Percentiles rank a stretch among this genome's conserved stretches.
Conservation (phyloP, 352 stramenopile species). For the Phytopythium ostracodes region DNA sequence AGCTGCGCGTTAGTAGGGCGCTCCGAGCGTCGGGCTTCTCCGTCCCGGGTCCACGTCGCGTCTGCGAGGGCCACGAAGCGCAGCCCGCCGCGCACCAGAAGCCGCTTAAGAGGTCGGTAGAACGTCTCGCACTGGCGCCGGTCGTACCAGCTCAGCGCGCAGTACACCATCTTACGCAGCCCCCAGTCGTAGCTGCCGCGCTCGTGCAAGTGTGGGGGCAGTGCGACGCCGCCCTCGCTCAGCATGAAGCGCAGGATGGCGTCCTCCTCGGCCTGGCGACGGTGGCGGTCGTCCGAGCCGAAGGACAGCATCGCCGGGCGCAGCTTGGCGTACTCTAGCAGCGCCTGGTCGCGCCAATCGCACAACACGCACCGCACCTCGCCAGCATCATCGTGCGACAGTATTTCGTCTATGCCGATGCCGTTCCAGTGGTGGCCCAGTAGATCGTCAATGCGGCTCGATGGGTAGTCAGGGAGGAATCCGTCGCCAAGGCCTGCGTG, state of each 20-base stretch:
- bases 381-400: not conserved
- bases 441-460: not conserved
- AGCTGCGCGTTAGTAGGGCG: not conserved
- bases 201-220: conserved; percentile 4
- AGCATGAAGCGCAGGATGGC: conserved; percentile 14
- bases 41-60: conserved; percentile 1
- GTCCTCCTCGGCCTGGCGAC: conserved; percentile 10
- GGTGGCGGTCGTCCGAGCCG: conserved; percentile 7
- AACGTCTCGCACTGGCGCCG: conserved; percentile 14
- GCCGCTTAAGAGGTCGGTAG: conserved; percentile 10
- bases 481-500: not conserved
- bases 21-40: not conserved
- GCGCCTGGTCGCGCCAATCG: conserved; percentile 10
- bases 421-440: conserved; percentile 9
- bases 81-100: conserved; percentile 1
- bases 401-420: not conserved
- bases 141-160: conserved; percentile 14
- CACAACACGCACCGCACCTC: conserved; percentile 6
- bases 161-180: conserved; percentile 9
- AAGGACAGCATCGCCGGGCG: conserved; percentile 12
- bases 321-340: conserved; percentile 7
- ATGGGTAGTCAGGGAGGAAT: not conserved
- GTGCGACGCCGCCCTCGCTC: conserved; percentile 1
- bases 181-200: not conserved
- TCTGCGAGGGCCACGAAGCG: conserved; percentile 6